Evolutionary conservation across 805 yeast species (phyloP).

Genomic region (Debaryomyces prosopidis): DNA sequence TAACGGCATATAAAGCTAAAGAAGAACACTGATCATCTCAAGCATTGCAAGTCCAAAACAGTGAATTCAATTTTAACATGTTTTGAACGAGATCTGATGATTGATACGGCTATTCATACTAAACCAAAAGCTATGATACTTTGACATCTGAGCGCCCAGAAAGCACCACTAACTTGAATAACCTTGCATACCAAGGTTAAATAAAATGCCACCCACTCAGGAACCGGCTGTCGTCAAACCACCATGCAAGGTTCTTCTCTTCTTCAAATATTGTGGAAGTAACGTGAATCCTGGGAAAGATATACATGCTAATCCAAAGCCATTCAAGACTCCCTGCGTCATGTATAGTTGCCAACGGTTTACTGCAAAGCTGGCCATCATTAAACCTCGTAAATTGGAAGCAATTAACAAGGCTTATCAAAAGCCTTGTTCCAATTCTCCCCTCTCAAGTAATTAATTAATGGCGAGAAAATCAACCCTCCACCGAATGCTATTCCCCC

Average conservation of each 20-base stretch:
- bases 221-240: constrained; percentile 52
- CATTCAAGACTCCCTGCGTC: constrained; percentile 67
- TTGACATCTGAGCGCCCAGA: constrained; percentile 55
- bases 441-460: constrained; percentile 49
- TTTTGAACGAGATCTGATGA: constrained; percentile 17
- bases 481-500: constrained; percentile 68
- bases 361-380: constrained; percentile 61
- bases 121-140: constrained; percentile 36
- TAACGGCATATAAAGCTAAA: too few relatives aligned
- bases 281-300: constrained; percentile 60
- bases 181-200: constrained; percentile 51
- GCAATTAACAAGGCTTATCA: constrained; percentile 47
- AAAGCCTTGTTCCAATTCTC: constrained; percentile 38
- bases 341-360: constrained; percentile 65
- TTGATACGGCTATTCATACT: constrained; percentile 20
- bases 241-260: constrained; percentile 55
- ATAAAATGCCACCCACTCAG: constrained; percentile 55
- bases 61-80: constrained; percentile 24
- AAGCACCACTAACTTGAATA: constrained; percentile 33
- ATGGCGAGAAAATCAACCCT: constrained; percentile 53
- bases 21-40: constrained; percentile 42
- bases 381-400: constrained; percentile 53
- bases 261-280: constrained; percentile 71
- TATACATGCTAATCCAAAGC: constrained; percentile 57
- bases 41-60: constrained; percentile 42